Evolutionary conservation across 768 basidiomycete species (phyloP), one percentile per base, ranked within the genome.

Genomic region (Pleurotus pulmonarius): DNA sequence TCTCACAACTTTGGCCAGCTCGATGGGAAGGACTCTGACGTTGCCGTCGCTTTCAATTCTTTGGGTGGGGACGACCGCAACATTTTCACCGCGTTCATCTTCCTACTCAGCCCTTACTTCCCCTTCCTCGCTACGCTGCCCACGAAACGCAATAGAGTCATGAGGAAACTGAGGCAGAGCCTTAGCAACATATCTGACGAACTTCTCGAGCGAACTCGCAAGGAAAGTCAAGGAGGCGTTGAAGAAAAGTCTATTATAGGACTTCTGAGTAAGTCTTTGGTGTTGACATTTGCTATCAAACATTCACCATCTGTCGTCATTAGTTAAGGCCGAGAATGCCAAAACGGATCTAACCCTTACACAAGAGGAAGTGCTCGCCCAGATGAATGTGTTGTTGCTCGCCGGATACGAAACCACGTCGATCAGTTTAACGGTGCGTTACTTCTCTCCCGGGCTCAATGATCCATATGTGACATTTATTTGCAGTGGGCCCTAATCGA

Each of bases 401-500:
- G 75, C 75, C 34, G 81, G 81, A 38, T 83, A 83, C 53, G 82
- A 83, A 66, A 83, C 82, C 3, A 83, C 81, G 2, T 77, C 77
- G 0, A 73, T 75, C 49, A 74, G 71, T 57, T 59, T 77, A 1
- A 76, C 74, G 3, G 74, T 74, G 58, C 46, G 65, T 59, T 20
- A 25, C 24, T 37, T 2, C 16, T 20, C 12, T 40, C 15, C 43
- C 38, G 11, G 1, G 29, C 20, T 8, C 39, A 15, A n/a, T 38
- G 44, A 16, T 16, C 38, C 22, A 46, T 9, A 3, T 9, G n/a
- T 40, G 40, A 18, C 15, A 38, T n/a, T 18, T 47, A 44, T 0
- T 7, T 15, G 13, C 20, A 80, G 79, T 86, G 83, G 82, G 79
- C 82, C 2, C 68, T 86, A 0, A 79, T 85, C 29, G 84, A 85